Evolutionary conservation across 805 yeast species (phyloP), one percentile per base, ranked within the genome.

Genomic region (Candida fluviatilis): DNA sequence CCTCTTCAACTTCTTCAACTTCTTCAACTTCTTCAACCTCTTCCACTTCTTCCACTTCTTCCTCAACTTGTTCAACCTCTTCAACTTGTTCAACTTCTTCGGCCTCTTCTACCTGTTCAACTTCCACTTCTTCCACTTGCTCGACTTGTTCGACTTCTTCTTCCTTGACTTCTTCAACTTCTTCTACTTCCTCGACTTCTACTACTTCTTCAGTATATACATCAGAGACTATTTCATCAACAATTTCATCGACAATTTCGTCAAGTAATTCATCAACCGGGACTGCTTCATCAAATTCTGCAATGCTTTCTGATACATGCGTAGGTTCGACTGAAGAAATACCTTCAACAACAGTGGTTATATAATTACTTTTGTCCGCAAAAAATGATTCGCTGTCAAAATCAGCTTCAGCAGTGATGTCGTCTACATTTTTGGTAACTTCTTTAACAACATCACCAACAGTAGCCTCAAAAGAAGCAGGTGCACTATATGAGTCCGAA

Each of bases 341-440:
- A 21, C 30, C 34, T 27, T 31, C 27, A 11, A 31, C 34, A 17
- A 39, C 18, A 6, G 32, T 35, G 3, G 35, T 15, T 15, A 41
- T 29, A 32, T 46, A 43, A 32, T 43, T 40, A 12, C 18, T 35
- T 10, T 18, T 26, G 7, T 38, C 39, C 3, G 36, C 37, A 4
- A 51, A 46, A 18, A 48, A 46, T 0, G 52, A 35, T 14, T 48
- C 45, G 7, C 40, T 44, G 18, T 46, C 42, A 30, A 50, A 41
- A 14, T 46, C 50, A 13, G 33, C 34, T 14, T 42, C 30, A 17
- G 33, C 35, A 28, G 52, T 55, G 12, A 37, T 29, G 10, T 40
- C 43, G 13, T 40, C 49, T 24, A 54, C 40, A 34, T 45, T 43
- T 34, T 37, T 49, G 8, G 57, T 54, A 12, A 49, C 50, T 33